These are phyloP conservation scores for Arabidopsis lyrata DNA, from an alignment of 441 rosid species.

Conservation along the genomic window DNA sequence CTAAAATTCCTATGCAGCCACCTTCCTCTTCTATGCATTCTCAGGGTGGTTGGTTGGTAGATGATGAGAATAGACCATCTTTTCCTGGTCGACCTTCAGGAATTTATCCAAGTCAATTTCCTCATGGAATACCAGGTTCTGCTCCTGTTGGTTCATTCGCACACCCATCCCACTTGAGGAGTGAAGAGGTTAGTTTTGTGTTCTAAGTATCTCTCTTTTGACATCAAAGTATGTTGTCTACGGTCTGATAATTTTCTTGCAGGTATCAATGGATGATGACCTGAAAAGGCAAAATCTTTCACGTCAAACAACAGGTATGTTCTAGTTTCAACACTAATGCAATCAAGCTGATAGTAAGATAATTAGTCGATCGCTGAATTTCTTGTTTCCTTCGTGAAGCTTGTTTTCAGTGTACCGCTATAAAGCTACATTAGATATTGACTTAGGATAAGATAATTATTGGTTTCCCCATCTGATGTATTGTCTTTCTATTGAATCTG, in stretches of 20 bases:
- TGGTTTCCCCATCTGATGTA: conserved; percentile 11
- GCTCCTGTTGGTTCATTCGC: conserved; percentile 49
- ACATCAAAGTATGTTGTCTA: conserved; percentile 23
- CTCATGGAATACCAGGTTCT: conserved; percentile 48
- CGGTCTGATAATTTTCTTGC: conserved; percentile 43
- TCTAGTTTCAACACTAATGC: conserved; percentile 18
- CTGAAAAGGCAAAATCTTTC: conserved; percentile 57
- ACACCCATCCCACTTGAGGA: conserved; percentile 56
- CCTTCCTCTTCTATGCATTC: conserved; percentile 51
- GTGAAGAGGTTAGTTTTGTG: conserved; percentile 64
- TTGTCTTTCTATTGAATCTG: conserved; percentile 11
- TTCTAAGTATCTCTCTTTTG: conserved; percentile 19
- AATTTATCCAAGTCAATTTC: conserved; percentile 50
- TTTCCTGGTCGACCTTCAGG: conserved; percentile 56
- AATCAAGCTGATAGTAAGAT: conserved; percentile 3
- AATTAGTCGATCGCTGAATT: background rate
- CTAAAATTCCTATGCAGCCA: conserved; percentile 57
- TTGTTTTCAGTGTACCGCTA: conserved; percentile 19
- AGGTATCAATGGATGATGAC: conserved; percentile 62
- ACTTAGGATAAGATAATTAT: background rate
- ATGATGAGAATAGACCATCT: conserved; percentile 58
- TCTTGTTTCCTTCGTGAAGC: conserved; percentile 16
- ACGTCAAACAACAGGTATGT: conserved; percentile 68
- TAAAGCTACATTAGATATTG: conserved; percentile 29
- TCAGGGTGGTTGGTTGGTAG: conserved; percentile 73